Evolutionary conservation across 139 green algal species (phyloP).

Genomic region (Chlamydomonas schloesseri): DNA sequence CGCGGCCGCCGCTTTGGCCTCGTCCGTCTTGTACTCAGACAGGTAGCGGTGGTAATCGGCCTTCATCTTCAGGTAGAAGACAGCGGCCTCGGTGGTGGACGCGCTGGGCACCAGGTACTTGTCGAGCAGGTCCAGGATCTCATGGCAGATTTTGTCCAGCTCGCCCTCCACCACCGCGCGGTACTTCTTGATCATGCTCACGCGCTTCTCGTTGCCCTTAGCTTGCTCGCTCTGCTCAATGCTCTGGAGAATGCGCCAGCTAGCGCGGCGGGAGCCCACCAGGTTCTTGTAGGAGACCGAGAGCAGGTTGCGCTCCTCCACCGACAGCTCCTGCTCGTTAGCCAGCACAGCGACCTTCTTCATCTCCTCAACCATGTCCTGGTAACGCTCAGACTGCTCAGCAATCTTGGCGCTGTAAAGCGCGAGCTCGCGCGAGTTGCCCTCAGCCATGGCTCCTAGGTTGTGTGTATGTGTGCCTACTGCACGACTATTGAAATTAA

Average conservation of each 20-base stretch:
- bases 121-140: slow-evolving; percentile 95
- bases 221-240: slow-evolving; percentile 98
- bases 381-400: slow-evolving; percentile 97
- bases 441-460: slow-evolving; percentile 6
- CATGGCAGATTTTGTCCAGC: slow-evolving; percentile 89
- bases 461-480: not conserved
- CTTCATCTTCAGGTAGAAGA: slow-evolving; percentile 97
- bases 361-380: slow-evolving; percentile 95
- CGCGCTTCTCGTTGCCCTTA: slow-evolving; percentile 95
- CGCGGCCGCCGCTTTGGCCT: slow-evolving; percentile 91
- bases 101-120: slow-evolving; percentile 95
- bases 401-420: slow-evolving; percentile 96
- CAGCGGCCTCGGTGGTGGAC: slow-evolving; percentile 93
- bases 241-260: slow-evolving; percentile 96
- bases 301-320: slow-evolving; percentile 95
- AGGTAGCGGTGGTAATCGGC: slow-evolving; percentile 99
- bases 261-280: slow-evolving; percentile 93
- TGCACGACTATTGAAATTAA: not conserved
- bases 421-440: slow-evolving; percentile 64
- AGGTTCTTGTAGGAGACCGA: slow-evolving; percentile 98
- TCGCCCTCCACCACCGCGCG: slow-evolving; percentile 88
- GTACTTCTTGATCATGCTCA: slow-evolving; percentile 84
- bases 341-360: slow-evolving; percentile 93
- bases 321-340: slow-evolving; percentile 92
- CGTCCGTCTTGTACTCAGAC: slow-evolving; percentile 95